These are phyloP conservation scores for Auriscalpium vulgare DNA, from an alignment of 768 basidiomycete genomes.

Conservation along the genomic window DNA sequence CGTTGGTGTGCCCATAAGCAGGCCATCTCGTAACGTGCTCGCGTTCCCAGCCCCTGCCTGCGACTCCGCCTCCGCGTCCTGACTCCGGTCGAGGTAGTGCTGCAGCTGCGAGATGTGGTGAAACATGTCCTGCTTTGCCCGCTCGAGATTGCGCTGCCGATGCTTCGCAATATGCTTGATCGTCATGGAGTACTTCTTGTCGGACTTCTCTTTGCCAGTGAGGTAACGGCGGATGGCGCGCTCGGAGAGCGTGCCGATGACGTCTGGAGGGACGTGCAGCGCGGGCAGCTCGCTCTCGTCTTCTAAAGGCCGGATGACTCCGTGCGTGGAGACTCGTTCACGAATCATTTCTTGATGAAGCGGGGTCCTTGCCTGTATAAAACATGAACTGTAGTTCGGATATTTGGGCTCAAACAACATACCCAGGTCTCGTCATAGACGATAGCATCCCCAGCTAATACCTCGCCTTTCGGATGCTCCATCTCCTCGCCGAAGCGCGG, in stretches of 20 bases:
- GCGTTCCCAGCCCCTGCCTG: conserved; percentile 13
- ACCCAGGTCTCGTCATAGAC: conserved; percentile 50
- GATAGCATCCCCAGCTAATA: conserved; percentile 50
- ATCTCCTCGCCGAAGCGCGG: conserved; percentile 16
- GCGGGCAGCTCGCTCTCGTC: conserved; percentile 57
- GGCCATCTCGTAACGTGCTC: conserved; percentile 15
- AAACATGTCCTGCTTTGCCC: conserved; percentile 54
- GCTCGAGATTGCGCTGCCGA: conserved; percentile 56
- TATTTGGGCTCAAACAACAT: neutral
- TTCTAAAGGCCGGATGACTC: conserved; percentile 79
- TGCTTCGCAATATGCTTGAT: conserved; percentile 53
- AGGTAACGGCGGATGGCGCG: conserved; percentile 70
- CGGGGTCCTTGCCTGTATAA: conserved; percentile 21
- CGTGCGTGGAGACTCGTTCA: conserved; percentile 79
- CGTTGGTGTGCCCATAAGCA: conserved; percentile 37
- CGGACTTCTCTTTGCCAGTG: conserved; percentile 48
- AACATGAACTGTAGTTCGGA: neutral
- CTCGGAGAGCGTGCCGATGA: conserved; percentile 73
- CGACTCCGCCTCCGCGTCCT: conserved; percentile 15
- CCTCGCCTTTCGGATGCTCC: conserved; percentile 6
- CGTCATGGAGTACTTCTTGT: conserved; percentile 56
- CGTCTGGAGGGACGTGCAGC: conserved; percentile 52
- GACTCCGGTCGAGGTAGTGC: conserved; percentile 25
- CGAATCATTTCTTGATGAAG: conserved; percentile 69
- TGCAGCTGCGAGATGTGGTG: conserved; percentile 45